A percentile compares a stretch with the other conserved stretches of the same genome.
phyloP scores from a whole-genome alignment of 345 rosid species.

The Eutrema heterophyllum region DNA sequence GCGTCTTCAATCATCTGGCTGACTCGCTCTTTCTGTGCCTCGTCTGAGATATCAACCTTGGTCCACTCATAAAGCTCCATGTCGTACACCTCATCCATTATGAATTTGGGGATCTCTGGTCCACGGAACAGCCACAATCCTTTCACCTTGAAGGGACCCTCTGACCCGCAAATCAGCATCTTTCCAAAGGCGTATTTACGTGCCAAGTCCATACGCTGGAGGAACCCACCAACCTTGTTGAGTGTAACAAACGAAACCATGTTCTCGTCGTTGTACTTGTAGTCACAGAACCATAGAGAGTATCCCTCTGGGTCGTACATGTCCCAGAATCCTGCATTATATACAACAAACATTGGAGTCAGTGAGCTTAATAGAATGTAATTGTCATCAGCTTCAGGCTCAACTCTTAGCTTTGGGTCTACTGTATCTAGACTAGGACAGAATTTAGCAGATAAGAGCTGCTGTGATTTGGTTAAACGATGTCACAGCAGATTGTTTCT shows the following conservation, averaged over 20 bases:
- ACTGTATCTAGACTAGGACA: neutral
- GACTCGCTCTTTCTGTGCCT: slow-evolving; percentile 79
- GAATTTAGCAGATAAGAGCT: neutral
- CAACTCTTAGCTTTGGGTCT: neutral
- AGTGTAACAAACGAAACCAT: slow-evolving; percentile 82
- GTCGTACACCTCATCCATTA: slow-evolving; percentile 78
- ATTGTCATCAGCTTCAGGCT: neutral
- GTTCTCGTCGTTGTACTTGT: slow-evolving; percentile 94
- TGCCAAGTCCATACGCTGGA: slow-evolving; percentile 91
- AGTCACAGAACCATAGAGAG: slow-evolving; percentile 95
- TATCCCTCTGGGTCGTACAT: slow-evolving; percentile 97
- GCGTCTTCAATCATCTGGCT: slow-evolving; percentile 85
- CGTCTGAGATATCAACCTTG: slow-evolving; percentile 68
- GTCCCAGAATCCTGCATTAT: slow-evolving; percentile 86
- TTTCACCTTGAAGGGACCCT: slow-evolving; percentile 74
- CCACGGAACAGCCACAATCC: slow-evolving; percentile 96
- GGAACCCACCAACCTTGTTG: slow-evolving; percentile 94
- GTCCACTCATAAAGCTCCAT: slow-evolving; percentile 91
- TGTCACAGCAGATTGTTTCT: neutral
- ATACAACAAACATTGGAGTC: neutral
- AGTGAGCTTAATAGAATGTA: neutral
- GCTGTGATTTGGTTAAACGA: neutral
- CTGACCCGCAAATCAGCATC: slow-evolving; percentile 68
- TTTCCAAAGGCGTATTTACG: slow-evolving; percentile 95
- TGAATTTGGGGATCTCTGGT: slow-evolving; percentile 65